These are phyloP conservation scores for Crepidotus variabilis DNA, from an alignment of 768 basidiomycete genomes.

Conservation along the genomic window DNA sequence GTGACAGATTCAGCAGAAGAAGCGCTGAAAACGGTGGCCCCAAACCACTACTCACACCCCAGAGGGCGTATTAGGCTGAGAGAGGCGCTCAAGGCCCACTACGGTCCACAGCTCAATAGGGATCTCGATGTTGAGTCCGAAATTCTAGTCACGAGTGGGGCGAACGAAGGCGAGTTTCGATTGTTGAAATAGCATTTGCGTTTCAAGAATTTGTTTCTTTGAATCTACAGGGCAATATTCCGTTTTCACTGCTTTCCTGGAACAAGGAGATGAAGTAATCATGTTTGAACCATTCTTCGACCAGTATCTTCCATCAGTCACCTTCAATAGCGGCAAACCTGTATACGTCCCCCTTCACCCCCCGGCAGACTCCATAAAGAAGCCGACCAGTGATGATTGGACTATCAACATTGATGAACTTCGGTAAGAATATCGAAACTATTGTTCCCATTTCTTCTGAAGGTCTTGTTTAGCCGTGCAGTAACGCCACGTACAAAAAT, in stretches of 20 bases:
- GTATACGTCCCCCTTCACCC: conserved; percentile 96
- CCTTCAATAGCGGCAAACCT: conserved; percentile 90
- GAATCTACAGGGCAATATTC: conserved; percentile 90
- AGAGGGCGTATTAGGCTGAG: conserved; percentile 85
- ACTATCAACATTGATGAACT: conserved; percentile 87
- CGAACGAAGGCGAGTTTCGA: conserved; percentile 78
- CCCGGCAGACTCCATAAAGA: conserved; percentile 43
- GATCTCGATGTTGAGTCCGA: conserved; percentile 81
- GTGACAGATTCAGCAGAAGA: conserved; percentile 68
- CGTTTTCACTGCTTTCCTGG: conserved; percentile 87
- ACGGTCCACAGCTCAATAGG: conserved; percentile 64
- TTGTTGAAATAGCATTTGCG: not conserved
- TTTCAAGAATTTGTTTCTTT: conserved; percentile 4
- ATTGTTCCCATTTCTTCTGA: not conserved
- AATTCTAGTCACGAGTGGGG: conserved; percentile 93
- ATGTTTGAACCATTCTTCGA: conserved; percentile 99
- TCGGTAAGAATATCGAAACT: conserved; percentile 39
- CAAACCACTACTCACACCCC: conserved; percentile 91
- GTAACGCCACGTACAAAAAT: conserved; percentile 90
- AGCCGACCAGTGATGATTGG: conserved; percentile 76
- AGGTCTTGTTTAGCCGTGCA: conserved; percentile 47
- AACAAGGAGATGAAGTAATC: conserved; percentile 94
- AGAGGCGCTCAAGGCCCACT: conserved; percentile 80
- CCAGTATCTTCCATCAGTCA: conserved; percentile 89
- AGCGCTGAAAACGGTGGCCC: conserved; percentile 56